Base-by-base conservation (phyloP, 192 early-diverging fungal species). In the Coemansia biformis region DNA sequence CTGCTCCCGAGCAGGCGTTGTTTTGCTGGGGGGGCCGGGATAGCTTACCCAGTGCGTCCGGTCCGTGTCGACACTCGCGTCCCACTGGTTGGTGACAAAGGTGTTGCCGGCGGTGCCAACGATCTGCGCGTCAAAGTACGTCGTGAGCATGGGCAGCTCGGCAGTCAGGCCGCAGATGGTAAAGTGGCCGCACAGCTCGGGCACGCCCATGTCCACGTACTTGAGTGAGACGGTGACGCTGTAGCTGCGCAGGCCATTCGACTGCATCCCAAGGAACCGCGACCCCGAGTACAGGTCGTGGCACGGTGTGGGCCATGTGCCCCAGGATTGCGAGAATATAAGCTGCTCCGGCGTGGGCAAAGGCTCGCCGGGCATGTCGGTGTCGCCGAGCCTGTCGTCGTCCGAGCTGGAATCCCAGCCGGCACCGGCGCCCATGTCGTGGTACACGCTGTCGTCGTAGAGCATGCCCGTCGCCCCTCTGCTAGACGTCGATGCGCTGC, bases 91-190 rank as follows among this genome's bases (percentile, higher is more conserved):
- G 30, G 87, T 89, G 37, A 84, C 48, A 51, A 89, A 89, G 38
- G 73, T 65, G 71, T 84, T 54, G 35, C 63, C 43, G 24, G 54
- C 54, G 18, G 61, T 61, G 7, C 85, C 87, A 49, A 89, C 77
- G 45, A 89, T 78, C 60, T 88, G 85, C 9, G 78, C 83, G 41
- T 88, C 86, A 62, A 88, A 88, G 51, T 76, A 88, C 28, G 86
- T 88, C 46, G 81, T 82, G 41, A 88, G 69, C 49, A 74, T 75
- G 23, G 87, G 84, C 70, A 78, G 77, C 48, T 85, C 85, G 47
- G 39, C 46, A 2, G 87, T 87, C 38, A 89, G 78, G n/a, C 81
- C 81, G 31, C 83, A 71, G 42, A 89, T 87, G 19, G 78, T 79
- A 38, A 89, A 76, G 54, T 84, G 84, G 30, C 85, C 87, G 54